Evolutionary conservation across 495 filamentous ascomycete genomes (phyloP), one percentile per base, ranked within the genome.

Genomic region (Aspergillus campestris): DNA sequence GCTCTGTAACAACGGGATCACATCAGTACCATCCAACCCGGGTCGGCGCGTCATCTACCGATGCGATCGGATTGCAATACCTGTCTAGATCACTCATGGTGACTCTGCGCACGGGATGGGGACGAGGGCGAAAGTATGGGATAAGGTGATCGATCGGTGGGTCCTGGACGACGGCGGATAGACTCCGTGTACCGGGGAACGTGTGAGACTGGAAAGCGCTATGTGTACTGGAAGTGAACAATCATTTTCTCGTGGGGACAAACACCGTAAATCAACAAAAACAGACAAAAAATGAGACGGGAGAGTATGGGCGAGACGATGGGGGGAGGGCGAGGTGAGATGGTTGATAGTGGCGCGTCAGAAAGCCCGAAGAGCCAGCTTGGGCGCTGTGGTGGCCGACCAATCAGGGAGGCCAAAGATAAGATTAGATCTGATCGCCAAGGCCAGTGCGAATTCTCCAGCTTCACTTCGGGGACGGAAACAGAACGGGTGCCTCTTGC

Each of bases 41-140:
- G 37, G 10, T 10, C 14, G 40, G 33, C 38, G 34, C 18, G n/a
- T 8, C 6, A 8, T 33, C 6, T 18, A 9, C 12, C 32, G 14
- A 27, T 18, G 44, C 24, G 41, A 15, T n/a, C 13, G 29, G 14
- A 47, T 41, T 15, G 45, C 32, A 40, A 66, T 79, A 91, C 87
- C 79, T 80, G 66, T 94, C 87, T 44, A 94, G 77, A 56, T 94
- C 87, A 61, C 87, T 91, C 87, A 91, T 94, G 18, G 47, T 79
- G 65, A 40, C n/a, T 47, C 29, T 45, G 34, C 36, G 34, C 32
- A 45, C 33, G 18, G 31, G 41, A 29, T 28, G 44, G 42, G 18
- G 15, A 39, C 33, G 44, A 38, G 24, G 31, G 31, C 49, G 37
- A 32, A 10, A 38, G 31, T 29, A 45, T 44, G 46, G 44, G 33